A percentile compares a stretch with the other conserved stretches of the same genome.
These are phyloP conservation scores for Cerrena zonata DNA, from an alignment of 1,284 basidiomycete species.

Conservation along the genomic window DNA sequence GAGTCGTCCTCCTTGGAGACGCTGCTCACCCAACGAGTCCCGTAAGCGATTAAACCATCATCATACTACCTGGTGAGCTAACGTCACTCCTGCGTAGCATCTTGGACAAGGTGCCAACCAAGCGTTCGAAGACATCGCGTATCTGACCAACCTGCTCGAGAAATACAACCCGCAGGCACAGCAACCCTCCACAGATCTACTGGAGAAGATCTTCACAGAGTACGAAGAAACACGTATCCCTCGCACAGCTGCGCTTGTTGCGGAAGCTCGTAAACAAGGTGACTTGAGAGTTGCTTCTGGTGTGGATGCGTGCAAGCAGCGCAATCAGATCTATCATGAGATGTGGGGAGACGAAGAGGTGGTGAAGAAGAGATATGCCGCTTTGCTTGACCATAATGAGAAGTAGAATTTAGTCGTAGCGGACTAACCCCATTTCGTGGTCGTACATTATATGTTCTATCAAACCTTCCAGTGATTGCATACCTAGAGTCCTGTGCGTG, in stretches of 20 bases:
- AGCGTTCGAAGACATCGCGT: constrained; percentile 41
- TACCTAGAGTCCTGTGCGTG: too few relatives aligned
- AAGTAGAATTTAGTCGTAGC: too few relatives aligned
- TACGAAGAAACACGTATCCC: constrained; percentile 31
- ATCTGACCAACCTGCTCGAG: constrained; percentile 32
- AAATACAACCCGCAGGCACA: constrained; percentile 28
- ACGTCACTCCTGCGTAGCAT: constrained; percentile 27
- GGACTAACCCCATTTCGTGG: too few relatives aligned
- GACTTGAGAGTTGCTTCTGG: constrained; percentile 33
- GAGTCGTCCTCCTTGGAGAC: constrained; percentile 30
- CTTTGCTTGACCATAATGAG: too few relatives aligned
- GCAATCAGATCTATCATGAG: constrained; percentile 27
- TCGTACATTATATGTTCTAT: too few relatives aligned
- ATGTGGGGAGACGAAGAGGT: constrained; percentile 18
- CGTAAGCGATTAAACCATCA: constrained; percentile 15
- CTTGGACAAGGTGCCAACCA: constrained; percentile 48
- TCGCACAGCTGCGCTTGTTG: constrained; percentile 31
- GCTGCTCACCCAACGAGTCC: constrained; percentile 33
- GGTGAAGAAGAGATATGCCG: constrained; percentile 8
- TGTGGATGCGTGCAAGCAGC: constrained; percentile 27
- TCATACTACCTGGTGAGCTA: constrained; percentile 1
- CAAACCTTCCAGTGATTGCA: too few relatives aligned
- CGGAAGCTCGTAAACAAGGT: constrained; percentile 33
- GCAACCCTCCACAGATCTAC: constrained; percentile 26
- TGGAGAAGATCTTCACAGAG: constrained; percentile 29